Percentiles rank a stretch among this genome's conserved stretches.
phyloP scores from a whole-genome alignment of 768 basidiomycete genomes.

The Russula emetica region DNA sequence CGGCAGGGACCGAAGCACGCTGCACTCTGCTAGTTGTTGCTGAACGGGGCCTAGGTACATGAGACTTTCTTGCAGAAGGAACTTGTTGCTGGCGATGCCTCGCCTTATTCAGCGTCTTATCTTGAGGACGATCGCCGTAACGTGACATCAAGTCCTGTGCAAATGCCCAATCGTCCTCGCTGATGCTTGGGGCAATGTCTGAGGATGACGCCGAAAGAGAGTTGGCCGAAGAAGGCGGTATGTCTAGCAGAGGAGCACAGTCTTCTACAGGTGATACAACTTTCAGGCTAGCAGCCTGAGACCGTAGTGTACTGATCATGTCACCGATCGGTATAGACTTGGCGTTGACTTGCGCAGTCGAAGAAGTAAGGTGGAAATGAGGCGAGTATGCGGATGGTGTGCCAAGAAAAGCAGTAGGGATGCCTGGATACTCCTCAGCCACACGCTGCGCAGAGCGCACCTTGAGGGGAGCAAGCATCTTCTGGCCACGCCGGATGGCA shows the following conservation, averaged over 20 bases:
- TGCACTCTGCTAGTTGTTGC: conserved; percentile 3
- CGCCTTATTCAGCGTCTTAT: conserved; percentile 2
- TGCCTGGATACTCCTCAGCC: conserved; percentile 38
- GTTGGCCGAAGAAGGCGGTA: conserved; percentile 8
- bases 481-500: conserved; percentile 41
- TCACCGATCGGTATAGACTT: conserved; percentile 34
- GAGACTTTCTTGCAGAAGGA: conserved; percentile 12
- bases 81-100: conserved; percentile 8
- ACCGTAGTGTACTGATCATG: conserved; percentile 38
- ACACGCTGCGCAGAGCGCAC: conserved; percentile 27
- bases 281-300: conserved; percentile 26
- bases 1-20: conserved; percentile 18
- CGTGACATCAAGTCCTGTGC: conserved; percentile 35
- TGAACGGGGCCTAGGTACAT: conserved; percentile 1
- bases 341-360: conserved; percentile 6
- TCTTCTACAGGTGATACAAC: conserved; percentile 25
- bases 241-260: not conserved
- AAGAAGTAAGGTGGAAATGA: conserved; percentile 28
- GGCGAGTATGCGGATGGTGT: conserved; percentile 37
- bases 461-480: conserved; percentile 34
- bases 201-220: conserved; percentile 17
- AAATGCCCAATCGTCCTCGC: conserved; percentile 39
- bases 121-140: conserved; percentile 14
- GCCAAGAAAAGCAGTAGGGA: conserved; percentile 43
- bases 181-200: conserved; percentile 16